A percentile compares a stretch with the other conserved stretches of the same genome.
phyloP scores from a whole-genome alignment of 192 early-diverging fungal genomes.

The Gorgonomyces haynaldii region DNA sequence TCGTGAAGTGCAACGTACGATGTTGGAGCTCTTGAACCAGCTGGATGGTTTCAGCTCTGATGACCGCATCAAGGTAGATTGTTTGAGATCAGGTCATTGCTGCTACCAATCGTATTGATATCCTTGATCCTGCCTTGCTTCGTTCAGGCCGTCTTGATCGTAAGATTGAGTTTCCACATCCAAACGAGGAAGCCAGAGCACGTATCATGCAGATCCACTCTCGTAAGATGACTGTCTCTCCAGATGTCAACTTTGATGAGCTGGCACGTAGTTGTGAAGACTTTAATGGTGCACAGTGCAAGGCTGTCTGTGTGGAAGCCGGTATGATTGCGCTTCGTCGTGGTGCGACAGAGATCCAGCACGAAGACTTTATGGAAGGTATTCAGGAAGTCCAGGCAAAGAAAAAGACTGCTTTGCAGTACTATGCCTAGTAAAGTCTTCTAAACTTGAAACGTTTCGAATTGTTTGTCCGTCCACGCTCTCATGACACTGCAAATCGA shows the following conservation, averaged over 20 bases:
- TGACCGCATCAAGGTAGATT: slow-evolving; percentile 86
- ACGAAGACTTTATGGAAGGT: slow-evolving; percentile 96
- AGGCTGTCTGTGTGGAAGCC: slow-evolving; percentile 96
- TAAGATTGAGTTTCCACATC: slow-evolving; percentile 97
- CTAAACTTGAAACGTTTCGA: too few species aligned
- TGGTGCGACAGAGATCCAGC: slow-evolving; percentile 71
- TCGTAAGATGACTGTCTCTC: slow-evolving; percentile 93
- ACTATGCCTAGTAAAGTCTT: slow-evolving; percentile 16
- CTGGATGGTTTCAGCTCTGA: slow-evolving; percentile 93
- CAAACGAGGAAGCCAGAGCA: slow-evolving; percentile 90
- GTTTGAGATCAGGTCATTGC: slow-evolving; percentile 73
- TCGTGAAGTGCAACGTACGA: slow-evolving; percentile 96
- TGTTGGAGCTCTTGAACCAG: slow-evolving; percentile 97
- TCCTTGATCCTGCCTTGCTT: slow-evolving; percentile 87
- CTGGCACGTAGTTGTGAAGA: slow-evolving; percentile 91
- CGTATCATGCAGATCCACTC: slow-evolving; percentile 96
- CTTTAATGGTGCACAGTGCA: slow-evolving; percentile 98
- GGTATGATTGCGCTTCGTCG: slow-evolving; percentile 96
- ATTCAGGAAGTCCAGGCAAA: slow-evolving; percentile 98
- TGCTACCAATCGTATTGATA: slow-evolving; percentile 97
- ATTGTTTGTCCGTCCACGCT: too few species aligned
- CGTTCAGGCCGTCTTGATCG: slow-evolving; percentile 92
- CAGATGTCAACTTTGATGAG: slow-evolving; percentile 94
- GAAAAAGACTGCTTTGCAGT: slow-evolving; percentile 86
- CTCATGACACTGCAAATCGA: too few species aligned